phyloP scores from a whole-genome alignment of 23 red algal species.

The Gracilaria gracilis region DNA sequence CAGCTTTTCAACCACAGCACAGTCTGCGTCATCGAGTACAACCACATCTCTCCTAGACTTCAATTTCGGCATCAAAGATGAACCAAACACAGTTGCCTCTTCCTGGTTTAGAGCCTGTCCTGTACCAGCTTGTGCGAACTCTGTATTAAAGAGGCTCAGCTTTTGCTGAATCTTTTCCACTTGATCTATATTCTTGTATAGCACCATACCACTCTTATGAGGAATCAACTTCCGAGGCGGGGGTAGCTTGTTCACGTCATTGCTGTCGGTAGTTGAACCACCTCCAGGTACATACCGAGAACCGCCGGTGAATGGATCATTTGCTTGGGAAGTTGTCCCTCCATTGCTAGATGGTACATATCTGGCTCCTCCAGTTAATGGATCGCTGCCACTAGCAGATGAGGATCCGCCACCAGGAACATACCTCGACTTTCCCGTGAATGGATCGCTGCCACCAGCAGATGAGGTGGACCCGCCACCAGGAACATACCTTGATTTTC shows the following conservation, averaged over 20 bases:
- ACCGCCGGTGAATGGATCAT: constrained; percentile 66
- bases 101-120: constrained; percentile 44
- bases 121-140: constrained; percentile 48
- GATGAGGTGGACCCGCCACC: neutral
- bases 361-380: constrained; percentile 62
- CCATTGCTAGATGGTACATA: constrained; percentile 30
- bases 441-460: constrained; percentile 61
- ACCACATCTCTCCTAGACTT: constrained; percentile 38
- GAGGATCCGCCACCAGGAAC: constrained; percentile 56
- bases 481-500: constrained; percentile 86
- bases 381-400: constrained; percentile 14
- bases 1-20: constrained; percentile 69
- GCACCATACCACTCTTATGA: constrained; percentile 67
- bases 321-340: neutral
- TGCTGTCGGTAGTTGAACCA: neutral
- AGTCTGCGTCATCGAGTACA: constrained; percentile 75
- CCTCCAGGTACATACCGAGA: constrained; percentile 76
- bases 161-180: constrained; percentile 74
- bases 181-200: constrained; percentile 65
- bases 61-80: constrained; percentile 70
- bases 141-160: constrained; percentile 63
- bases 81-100: constrained; percentile 59
- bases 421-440: constrained; percentile 83
- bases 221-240: constrained; percentile 80
- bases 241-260: constrained; percentile 34